phyloP scores from a whole-genome alignment of 2,329 filamentous ascomycete genomes.

The Monilinia polystroma region DNA sequence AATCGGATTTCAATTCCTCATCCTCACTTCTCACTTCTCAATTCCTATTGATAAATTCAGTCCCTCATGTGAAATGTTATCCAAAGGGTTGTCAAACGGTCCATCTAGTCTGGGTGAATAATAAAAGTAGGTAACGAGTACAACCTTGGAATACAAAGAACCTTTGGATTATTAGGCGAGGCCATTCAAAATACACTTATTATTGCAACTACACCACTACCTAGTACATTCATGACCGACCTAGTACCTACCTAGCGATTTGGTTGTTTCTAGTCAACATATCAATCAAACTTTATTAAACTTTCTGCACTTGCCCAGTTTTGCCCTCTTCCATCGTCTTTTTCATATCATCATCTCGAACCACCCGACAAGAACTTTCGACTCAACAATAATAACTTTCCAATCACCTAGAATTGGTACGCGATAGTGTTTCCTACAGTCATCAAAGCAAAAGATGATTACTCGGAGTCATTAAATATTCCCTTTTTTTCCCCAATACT shows the following conservation, averaged over 20 bases:
- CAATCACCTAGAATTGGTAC: background rate
- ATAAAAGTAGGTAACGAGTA: too few relatives aligned
- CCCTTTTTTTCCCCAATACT: slow-evolving; percentile 10
- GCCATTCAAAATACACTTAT: background rate
- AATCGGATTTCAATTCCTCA: too few relatives aligned
- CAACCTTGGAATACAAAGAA: too few relatives aligned
- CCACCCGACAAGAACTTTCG: background rate
- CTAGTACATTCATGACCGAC: too few relatives aligned
- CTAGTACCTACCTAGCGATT: too few relatives aligned
- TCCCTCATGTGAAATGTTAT: background rate
- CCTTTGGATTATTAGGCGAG: background rate
- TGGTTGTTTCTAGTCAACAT: too few relatives aligned
- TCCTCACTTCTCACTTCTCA: background rate
- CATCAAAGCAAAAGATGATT: slow-evolving; percentile 20
- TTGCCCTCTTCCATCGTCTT: background rate
- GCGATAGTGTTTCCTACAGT: background rate
- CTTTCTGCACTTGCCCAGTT: slow-evolving; percentile 1
- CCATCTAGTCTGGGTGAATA: too few relatives aligned
- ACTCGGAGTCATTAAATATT: slow-evolving; percentile 18
- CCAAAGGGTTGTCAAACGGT: too few relatives aligned
- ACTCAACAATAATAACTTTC: background rate
- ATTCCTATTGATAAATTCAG: background rate
- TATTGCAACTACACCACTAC: too few relatives aligned
- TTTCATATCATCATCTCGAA: background rate
- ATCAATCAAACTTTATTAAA: background rate